A percentile compares a stretch with the other conserved stretches of the same genome.
Conservation (phyloP, 225 moss, liverwort and hornwort species). For the Bryoerythrophyllum caledonicum region DNA sequence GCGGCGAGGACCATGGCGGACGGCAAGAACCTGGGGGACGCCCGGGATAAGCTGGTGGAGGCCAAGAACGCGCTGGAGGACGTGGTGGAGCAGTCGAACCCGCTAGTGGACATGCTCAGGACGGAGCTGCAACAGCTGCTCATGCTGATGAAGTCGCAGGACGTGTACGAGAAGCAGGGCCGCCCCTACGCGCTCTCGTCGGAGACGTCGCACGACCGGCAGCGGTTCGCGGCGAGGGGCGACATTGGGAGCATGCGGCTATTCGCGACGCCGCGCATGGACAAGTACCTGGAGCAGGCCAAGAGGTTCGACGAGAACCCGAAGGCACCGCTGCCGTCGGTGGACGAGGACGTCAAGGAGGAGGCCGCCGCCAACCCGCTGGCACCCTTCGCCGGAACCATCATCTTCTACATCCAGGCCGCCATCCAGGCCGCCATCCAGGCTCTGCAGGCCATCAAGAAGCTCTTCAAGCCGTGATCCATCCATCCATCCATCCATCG, state of each 20-base stretch:
- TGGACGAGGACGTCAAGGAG: conserved; percentile 14
- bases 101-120: too few relatives aligned
- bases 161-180: too few relatives aligned
- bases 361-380: conserved; percentile 6
- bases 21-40: too few relatives aligned
- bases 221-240: conserved; percentile 8
- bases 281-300: too few relatives aligned
- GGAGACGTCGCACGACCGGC: conserved; percentile 12
- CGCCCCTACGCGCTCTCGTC: too few relatives aligned
- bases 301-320: conserved; percentile 5
- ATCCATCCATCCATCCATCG: not conserved
- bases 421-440: conserved; percentile 9
- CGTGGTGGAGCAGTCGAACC: too few relatives aligned
- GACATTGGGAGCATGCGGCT: not conserved
- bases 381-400: not conserved
- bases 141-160: too few relatives aligned
- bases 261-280: conserved; percentile 7
- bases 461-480: conserved; percentile 10
- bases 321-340: conserved; percentile 6
- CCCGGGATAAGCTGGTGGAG: too few relatives aligned
- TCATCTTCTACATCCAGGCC: conserved; percentile 12
- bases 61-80: too few relatives aligned
- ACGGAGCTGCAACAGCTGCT: too few relatives aligned
- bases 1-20: too few relatives aligned
- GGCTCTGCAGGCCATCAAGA: conserved; percentile 11